A percentile compares a stretch with the other conserved stretches of the same genome.
These are phyloP conservation scores for Ambrosia hybrid DNA, from an alignment of 140 eudicot species.

Conservation along the genomic window DNA sequence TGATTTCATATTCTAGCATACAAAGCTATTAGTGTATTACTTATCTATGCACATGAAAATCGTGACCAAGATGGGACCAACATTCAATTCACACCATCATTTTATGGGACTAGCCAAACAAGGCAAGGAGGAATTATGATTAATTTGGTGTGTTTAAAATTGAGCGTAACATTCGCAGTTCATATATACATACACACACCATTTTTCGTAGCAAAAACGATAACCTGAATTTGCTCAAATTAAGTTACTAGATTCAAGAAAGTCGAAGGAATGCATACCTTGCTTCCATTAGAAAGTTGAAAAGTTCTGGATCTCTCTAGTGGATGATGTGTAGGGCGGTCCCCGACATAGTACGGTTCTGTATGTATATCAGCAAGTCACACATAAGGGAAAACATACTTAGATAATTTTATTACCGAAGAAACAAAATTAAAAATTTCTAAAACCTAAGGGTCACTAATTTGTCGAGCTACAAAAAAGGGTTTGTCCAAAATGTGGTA, in stretches of 20 bases:
- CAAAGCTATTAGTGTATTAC: background rate
- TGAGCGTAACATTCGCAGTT: too few species aligned
- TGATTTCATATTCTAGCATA: background rate
- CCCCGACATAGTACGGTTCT: conserved; percentile 53
- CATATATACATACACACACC: too few species aligned
- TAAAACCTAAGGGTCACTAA: too few species aligned
- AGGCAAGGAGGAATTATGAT: too few species aligned
- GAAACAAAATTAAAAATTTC: too few species aligned
- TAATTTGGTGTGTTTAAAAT: too few species aligned
- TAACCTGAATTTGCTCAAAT: background rate
- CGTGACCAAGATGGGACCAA: too few species aligned
- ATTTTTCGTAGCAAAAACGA: background rate
- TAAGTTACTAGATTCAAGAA: conserved; percentile 1
- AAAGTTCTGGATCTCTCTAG: conserved; percentile 37
- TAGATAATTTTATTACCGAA: too few species aligned
- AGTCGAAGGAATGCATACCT: conserved; percentile 40
- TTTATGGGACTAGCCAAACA: too few species aligned
- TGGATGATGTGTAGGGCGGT: conserved; percentile 32
- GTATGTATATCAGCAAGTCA: conserved; percentile 29
- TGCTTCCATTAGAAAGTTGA: conserved; percentile 50
- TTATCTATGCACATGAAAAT: too few species aligned
- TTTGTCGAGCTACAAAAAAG: background rate
- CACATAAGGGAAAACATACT: conserved; percentile 7
- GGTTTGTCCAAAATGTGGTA: too few species aligned
- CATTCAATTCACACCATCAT: too few species aligned